These are phyloP conservation scores for Cryptosporidium felis DNA, from an alignment of 169 alveolate genomes.

Conservation along the genomic window DNA sequence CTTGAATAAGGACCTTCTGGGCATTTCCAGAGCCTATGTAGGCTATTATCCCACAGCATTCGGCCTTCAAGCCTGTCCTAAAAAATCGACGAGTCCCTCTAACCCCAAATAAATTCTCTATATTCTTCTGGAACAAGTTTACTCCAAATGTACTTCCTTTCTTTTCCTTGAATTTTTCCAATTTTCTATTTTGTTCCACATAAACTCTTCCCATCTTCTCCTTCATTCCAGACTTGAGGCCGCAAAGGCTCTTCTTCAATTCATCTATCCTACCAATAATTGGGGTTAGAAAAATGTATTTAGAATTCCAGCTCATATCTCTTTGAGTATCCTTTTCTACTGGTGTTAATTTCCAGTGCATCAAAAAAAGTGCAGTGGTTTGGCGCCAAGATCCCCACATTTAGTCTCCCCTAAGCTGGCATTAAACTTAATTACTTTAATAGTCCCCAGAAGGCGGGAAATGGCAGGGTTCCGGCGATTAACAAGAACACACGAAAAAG, in stretches of 20 bases:
- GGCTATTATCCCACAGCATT: conserved; percentile 91
- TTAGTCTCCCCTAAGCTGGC: too few relatives aligned
- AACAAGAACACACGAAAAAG: too few relatives aligned
- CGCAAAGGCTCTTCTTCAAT: background rate
- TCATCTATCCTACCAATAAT: background rate
- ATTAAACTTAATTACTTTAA: too few relatives aligned
- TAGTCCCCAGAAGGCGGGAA: too few relatives aligned
- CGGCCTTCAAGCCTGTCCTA: conserved; percentile 1
- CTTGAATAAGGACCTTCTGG: conserved; percentile 82
- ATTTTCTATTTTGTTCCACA: background rate
- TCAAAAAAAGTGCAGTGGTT: too few relatives aligned
- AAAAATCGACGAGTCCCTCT: background rate
- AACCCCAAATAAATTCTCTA: background rate
- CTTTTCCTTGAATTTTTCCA: background rate
- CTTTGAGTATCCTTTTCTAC: too few relatives aligned
- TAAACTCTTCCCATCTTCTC: background rate
- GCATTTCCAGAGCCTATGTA: conserved; percentile 86
- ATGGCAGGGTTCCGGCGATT: too few relatives aligned
- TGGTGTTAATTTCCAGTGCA: too few relatives aligned
- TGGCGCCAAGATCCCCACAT: too few relatives aligned
- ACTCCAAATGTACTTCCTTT: background rate
- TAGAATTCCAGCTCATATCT: background rate
- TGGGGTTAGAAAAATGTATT: background rate
- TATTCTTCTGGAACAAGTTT: too few relatives aligned
- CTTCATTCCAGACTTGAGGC: background rate